Evolutionary conservation across 2,329 filamentous ascomycete species (phyloP), one percentile per base, ranked within the genome.

Genomic region (Lizonia empirigonia): DNA sequence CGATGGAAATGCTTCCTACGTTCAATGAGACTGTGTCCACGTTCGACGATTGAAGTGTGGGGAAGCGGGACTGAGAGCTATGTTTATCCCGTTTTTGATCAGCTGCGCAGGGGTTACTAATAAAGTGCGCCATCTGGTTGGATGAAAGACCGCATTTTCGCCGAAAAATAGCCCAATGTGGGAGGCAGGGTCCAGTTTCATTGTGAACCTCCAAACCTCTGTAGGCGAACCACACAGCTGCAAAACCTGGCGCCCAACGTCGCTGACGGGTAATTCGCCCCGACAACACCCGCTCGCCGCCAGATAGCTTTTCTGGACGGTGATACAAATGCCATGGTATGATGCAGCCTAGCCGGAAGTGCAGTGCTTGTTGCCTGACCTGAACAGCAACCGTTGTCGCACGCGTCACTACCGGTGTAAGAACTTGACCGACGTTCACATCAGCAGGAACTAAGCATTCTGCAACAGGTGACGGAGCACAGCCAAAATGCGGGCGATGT

Each of bases 381-480:
- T 10, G 53, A 38, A 26, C 42, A 73, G 70, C 64, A 72, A 67
- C 55, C 69, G 69, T 47, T 73, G 70, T 60, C 69, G 69, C 52
- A 68, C 64, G 47, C 68, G 69, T 61, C 70, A 73, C 55, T 72
- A 73, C 52, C 65, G 68, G 45, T 73, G 70, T 72, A 63, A 53
- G 58, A 38, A 16, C 8, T 1, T 20, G 26, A 6, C 26, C 30
- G 10, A 7, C 19, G 41, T 13, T 23, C 22, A 32, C 42, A 22
- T 15, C 20, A 26, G 16, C 38, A n/a, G 7, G 19, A 19, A 46
- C 60, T 70, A 34, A 70, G 13, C 16, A 44, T 10, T 12, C 23
- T 29, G 38, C 40, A 15, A 59, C 23, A 73, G 70, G 70, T 55
- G 70, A 73, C 45, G 67, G 70, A 19, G 69, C 64, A 40, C 66